Evolutionary conservation across 108 stramenopile species (phyloP).

Genomic region (Chaetoceros muelleri): DNA sequence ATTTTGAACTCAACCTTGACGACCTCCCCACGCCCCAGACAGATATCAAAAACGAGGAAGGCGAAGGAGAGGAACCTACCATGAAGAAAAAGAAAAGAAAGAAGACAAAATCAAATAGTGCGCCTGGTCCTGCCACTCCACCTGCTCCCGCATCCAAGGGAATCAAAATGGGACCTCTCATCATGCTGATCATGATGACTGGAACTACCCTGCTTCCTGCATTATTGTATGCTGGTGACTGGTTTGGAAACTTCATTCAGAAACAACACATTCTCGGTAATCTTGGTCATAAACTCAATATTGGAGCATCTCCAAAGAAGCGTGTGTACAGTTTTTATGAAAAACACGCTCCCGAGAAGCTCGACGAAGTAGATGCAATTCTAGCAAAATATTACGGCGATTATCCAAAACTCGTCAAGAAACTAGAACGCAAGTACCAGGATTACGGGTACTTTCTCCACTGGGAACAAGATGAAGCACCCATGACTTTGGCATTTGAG

Average conservation of each 20-base stretch:
- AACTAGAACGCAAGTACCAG: constrained; percentile 80
- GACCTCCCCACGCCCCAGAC: constrained; percentile 9
- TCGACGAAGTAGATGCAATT: constrained; percentile 58
- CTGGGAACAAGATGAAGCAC: constrained; percentile 86
- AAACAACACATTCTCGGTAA: constrained; percentile 57
- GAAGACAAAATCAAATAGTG: constrained; percentile 1
- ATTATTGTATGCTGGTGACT: constrained; percentile 61
- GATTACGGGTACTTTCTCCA: constrained; percentile 87
- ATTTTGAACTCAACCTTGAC: constrained; percentile 11
- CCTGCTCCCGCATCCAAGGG: constrained; percentile 18
- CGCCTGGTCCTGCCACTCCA: constrained; percentile 11
- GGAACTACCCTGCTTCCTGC: constrained; percentile 74
- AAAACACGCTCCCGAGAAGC: constrained; percentile 82
- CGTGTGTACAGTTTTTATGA: constrained; percentile 84
- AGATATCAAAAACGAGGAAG: constrained; percentile 20
- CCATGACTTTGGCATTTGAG: constrained; percentile 54
- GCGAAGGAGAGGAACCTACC: constrained; percentile 7
- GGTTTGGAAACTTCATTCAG: constrained; percentile 29
- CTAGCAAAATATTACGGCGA: constrained; percentile 83
- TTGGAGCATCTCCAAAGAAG: constrained; percentile 68
- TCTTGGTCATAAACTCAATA: constrained; percentile 62
- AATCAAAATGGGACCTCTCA: constrained; percentile 71
- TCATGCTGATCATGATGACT: constrained; percentile 73
- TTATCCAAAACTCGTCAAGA: constrained; percentile 75
- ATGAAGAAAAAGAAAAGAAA: constrained; percentile 15